Percentiles rank a stretch among this genome's conserved stretches.
Conservation (phyloP, 805 yeast genomes). For the Nakazawaea peltata region DNA sequence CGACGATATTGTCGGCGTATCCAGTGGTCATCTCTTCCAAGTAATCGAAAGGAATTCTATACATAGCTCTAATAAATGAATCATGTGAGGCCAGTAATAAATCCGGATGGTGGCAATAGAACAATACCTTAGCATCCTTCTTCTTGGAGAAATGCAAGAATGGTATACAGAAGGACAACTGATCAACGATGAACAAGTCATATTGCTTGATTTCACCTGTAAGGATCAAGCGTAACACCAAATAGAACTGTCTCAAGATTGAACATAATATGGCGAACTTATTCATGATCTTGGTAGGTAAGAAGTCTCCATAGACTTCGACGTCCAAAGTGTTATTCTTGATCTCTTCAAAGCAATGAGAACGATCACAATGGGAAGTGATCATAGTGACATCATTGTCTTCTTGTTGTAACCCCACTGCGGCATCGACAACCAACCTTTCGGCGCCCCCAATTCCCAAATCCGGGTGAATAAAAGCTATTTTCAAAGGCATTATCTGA, state of each 20-base stretch:
- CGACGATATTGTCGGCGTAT: slow-evolving; percentile 72
- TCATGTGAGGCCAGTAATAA: slow-evolving; percentile 60
- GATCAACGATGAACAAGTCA: slow-evolving; percentile 83
- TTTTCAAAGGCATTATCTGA: no score
- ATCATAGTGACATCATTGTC: slow-evolving; percentile 60
- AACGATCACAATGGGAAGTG: slow-evolving; percentile 85
- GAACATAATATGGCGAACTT: slow-evolving; percentile 77
- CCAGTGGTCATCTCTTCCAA: slow-evolving; percentile 77
- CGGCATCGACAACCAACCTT: slow-evolving; percentile 92
- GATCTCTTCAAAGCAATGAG: slow-evolving; percentile 90
- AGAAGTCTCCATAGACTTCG: slow-evolving; percentile 70
- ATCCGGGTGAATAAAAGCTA: slow-evolving; percentile 93
- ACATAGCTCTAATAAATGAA: slow-evolving; percentile 47
- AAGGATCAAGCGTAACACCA: slow-evolving; percentile 39
- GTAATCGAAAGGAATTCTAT: slow-evolving; percentile 78
- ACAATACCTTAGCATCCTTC: slow-evolving; percentile 46
- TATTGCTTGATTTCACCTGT: slow-evolving; percentile 38
- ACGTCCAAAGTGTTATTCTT: slow-evolving; percentile 50
- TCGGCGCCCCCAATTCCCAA: slow-evolving; percentile 98
- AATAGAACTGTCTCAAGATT: slow-evolving; percentile 68
- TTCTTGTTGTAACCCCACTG: slow-evolving; percentile 68
- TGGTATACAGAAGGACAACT: slow-evolving; percentile 79
- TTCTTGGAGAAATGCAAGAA: slow-evolving; percentile 40
- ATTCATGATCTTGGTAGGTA: slow-evolving; percentile 66
- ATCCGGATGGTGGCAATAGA: slow-evolving; percentile 97